Conservation (phyloP, 2,329 filamentous ascomycete genomes). For the Diaporthe eres region DNA sequence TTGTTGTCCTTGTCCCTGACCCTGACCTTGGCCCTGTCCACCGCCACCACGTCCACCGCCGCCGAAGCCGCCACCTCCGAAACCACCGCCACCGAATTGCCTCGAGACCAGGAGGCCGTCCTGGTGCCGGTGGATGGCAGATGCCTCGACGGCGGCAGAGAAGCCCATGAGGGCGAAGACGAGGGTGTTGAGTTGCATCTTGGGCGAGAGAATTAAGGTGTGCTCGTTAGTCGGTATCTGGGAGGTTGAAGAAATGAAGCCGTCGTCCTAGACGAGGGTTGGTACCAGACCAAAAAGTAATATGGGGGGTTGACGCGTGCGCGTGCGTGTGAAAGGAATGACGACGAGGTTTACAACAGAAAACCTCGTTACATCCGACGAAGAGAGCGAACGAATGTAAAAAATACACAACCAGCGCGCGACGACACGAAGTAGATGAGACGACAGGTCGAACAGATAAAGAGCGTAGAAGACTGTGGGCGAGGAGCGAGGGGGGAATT, state of each 20-base stretch:
- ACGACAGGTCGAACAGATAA: slow-evolving; percentile 29
- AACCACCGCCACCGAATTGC: slow-evolving; percentile 50
- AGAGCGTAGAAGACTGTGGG: slow-evolving; percentile 6
- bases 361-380: slow-evolving; percentile 25
- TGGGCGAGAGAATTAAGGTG: slow-evolving; percentile 46
- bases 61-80: slow-evolving; percentile 39
- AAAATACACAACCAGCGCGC: slow-evolving; percentile 39
- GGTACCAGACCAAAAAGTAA: slow-evolving; percentile 38
- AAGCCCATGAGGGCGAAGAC: slow-evolving; percentile 65
- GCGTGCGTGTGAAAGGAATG: slow-evolving; percentile 39
- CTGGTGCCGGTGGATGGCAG: slow-evolving; percentile 53
- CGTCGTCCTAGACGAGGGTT: slow-evolving; percentile 36
- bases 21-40: neutral
- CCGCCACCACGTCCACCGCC: neutral
- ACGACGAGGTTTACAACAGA: slow-evolving; percentile 32
- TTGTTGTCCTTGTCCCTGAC: slow-evolving; percentile 17
- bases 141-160: slow-evolving; percentile 61
- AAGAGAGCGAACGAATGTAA: slow-evolving; percentile 38
- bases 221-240: slow-evolving; percentile 23
- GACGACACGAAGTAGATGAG: slow-evolving; percentile 33
- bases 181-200: slow-evolving; percentile 67
- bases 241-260: slow-evolving; percentile 4
- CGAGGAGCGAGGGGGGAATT: slow-evolving; percentile 22
- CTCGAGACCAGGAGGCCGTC: slow-evolving; percentile 57
- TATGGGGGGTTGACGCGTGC: neutral